A percentile compares a stretch with the other conserved stretches of the same genome.
phyloP scores from a whole-genome alignment of 2,329 filamentous ascomycete genomes.

The Penicillium capsulatum region DNA sequence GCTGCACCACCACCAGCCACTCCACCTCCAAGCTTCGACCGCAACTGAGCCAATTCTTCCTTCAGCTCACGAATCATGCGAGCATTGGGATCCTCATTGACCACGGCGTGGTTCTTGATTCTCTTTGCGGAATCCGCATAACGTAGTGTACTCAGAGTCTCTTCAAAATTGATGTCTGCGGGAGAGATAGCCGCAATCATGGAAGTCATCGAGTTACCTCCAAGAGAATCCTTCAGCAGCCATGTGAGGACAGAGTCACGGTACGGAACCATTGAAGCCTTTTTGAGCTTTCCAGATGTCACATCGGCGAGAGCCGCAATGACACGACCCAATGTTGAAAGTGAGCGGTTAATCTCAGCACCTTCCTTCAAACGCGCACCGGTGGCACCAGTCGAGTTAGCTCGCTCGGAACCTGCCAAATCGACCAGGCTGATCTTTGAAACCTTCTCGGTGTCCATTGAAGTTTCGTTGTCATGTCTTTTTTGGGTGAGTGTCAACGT shows the following conservation, averaged over 20 bases:
- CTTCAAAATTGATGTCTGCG: constrained; percentile 98
- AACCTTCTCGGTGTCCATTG: constrained; percentile 96
- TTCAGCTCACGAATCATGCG: constrained; percentile 98
- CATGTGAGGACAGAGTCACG: constrained; percentile 95
- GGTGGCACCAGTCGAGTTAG: constrained; percentile 93
- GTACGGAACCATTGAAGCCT: constrained; percentile 80
- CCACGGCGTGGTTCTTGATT: constrained; percentile 99
- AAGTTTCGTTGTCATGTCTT: constrained; percentile 82
- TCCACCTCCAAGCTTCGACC: constrained; percentile 73
- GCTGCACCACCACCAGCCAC: constrained; percentile 37
- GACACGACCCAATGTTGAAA: constrained; percentile 93
- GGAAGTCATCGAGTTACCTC: constrained; percentile 98
- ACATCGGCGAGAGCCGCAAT: constrained; percentile 93
- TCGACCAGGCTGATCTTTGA: constrained; percentile 98
- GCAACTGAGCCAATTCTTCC: constrained; percentile 80
- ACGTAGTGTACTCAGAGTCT: constrained; percentile 89
- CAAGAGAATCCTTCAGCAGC: constrained; percentile 93
- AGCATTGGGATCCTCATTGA: constrained; percentile 98
- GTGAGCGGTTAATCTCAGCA: constrained; percentile 94
- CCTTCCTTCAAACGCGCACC: constrained; percentile 94
- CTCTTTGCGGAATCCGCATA: constrained; percentile 97
- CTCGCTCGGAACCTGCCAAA: constrained; percentile 94
- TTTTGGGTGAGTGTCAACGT: constrained; percentile 95
- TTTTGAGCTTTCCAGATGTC: constrained; percentile 74
- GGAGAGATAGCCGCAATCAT: constrained; percentile 99